Base-by-base conservation (phyloP, 441 rosid species). In the California macrophylla region DNA sequence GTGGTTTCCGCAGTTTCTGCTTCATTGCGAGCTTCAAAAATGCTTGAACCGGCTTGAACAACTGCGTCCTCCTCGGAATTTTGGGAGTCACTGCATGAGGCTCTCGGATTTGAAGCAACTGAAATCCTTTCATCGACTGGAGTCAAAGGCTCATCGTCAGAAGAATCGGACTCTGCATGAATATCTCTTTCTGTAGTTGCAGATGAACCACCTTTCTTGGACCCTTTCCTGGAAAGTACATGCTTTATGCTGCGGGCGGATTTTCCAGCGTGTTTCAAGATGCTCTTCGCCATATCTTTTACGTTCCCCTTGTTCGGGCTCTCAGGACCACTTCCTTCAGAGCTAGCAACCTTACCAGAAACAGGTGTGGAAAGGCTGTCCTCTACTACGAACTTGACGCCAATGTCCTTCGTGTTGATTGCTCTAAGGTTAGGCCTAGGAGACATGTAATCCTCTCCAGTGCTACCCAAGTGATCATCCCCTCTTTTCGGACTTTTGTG, bases 181-280 rank as follows among this genome's bases (percentile, higher is more conserved):
- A 64, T 65, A 60, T 85, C 87, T 42, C 66, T 30, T 50, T 74
- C 86, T 9, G 32, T 56, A 13, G 47, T 78, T 1, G 26, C 40
- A 15, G 78, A 60, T 60, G 78, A 36, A 67, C 69, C 76, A 12
- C 60, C 81, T 29, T 65, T 83, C 72, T 71, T 76, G 26, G 90
- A 85, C 26, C 89, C 92, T 85, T 85, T 94, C 47, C 76, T 85
- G 1, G 97, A 89, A 68, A 94, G 78, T 0, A 25, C 88, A 52
- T 89, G 84, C 78, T 85, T 93, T 34, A 91, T 1, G 58, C 56
- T 63, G 56, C 79, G 82, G 62, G 96, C 96, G 45, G 89, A 87
- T 34, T 83, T 87, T 74, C 68, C 98, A 29, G 96, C 89, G 6
- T 83, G 89, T 77, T 82, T 91, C 9, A 85, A 34, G 29, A 94